phyloP scores from a whole-genome alignment of 2,329 filamentous ascomycete genomes.

The Ceratocystis lukuohia region DNA sequence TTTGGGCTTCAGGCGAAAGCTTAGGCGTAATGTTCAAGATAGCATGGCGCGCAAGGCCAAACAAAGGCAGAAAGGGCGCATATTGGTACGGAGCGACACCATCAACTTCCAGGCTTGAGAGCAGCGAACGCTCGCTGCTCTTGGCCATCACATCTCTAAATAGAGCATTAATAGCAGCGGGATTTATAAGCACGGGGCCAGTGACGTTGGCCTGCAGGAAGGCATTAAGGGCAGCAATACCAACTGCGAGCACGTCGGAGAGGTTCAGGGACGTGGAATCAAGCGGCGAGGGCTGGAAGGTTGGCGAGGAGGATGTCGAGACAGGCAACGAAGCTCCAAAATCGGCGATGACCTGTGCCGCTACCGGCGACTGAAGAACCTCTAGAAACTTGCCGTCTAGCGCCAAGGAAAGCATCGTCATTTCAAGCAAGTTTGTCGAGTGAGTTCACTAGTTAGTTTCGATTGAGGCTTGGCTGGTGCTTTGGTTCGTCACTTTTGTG shows the following conservation, averaged over 20 bases:
- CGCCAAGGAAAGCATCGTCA: not conserved
- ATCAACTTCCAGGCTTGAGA: slow-evolving; percentile 54
- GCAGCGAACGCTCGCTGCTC: slow-evolving; percentile 44
- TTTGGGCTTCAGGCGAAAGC: slow-evolving; percentile 25
- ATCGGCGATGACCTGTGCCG: slow-evolving; percentile 1
- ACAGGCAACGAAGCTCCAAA: not conserved
- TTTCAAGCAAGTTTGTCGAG: not conserved
- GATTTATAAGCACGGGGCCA: slow-evolving; percentile 54
- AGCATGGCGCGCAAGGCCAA: slow-evolving; percentile 50
- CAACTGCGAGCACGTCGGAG: slow-evolving; percentile 35
- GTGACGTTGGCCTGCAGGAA: slow-evolving; percentile 84
- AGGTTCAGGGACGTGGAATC: not conserved
- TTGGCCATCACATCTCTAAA: slow-evolving; percentile 26
- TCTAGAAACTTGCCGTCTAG: slow-evolving; percentile 5
- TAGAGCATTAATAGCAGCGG: slow-evolving; percentile 25
- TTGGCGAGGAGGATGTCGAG: not conserved
- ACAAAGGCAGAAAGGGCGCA: slow-evolving; percentile 71
- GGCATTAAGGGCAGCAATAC: slow-evolving; percentile 56
- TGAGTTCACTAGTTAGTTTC: not conserved
- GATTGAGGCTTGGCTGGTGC: not conserved
- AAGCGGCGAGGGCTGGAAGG: not conserved
- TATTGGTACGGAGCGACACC: slow-evolving; percentile 77
- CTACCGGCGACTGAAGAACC: not conserved
- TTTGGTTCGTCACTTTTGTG: not conserved
- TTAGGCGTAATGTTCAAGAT: slow-evolving; percentile 27